Conservation (phyloP, 2,329 filamentous ascomycete genomes). For the Sporothrix protearum region DNA sequence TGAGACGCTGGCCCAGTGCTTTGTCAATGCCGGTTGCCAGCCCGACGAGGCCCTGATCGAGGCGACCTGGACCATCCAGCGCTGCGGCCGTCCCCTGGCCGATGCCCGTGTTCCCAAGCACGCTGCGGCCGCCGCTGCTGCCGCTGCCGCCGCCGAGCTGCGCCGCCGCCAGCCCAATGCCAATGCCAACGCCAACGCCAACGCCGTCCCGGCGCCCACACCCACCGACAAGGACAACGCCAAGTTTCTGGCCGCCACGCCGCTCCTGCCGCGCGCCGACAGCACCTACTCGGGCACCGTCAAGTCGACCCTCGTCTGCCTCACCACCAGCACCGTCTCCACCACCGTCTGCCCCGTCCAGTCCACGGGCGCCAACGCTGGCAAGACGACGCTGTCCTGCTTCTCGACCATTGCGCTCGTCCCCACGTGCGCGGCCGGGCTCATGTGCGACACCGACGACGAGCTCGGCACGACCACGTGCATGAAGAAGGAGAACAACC, state of each 20-base stretch:
- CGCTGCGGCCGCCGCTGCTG: background rate
- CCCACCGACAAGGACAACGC: conserved; percentile 18
- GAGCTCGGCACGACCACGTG: conserved; percentile 40
- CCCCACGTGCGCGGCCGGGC: conserved; percentile 42
- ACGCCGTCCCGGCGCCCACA: conserved; percentile 20
- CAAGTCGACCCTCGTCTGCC: conserved; percentile 33
- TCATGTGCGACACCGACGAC: conserved; percentile 45
- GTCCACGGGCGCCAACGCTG: conserved; percentile 37
- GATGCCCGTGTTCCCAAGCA: background rate
- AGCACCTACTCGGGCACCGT: conserved; percentile 36
- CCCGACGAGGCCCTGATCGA: conserved; percentile 37
- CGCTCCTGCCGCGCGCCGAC: conserved; percentile 35
- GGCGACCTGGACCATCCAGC: conserved; percentile 35
- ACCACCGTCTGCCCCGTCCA: conserved; percentile 42
- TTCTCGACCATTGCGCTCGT: conserved; percentile 36
- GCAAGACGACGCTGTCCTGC: conserved; percentile 40
- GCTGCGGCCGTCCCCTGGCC: conserved; percentile 31
- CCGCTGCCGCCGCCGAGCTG: conserved; percentile 26
- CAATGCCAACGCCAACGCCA: conserved; percentile 11
- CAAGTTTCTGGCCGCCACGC: background rate
- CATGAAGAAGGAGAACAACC: conserved; percentile 40
- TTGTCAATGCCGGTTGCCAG: conserved; percentile 39
- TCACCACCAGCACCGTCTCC: conserved; percentile 36
- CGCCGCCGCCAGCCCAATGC: conserved; percentile 27
- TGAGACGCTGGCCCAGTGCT: conserved; percentile 40